A percentile compares a stretch with the other conserved stretches of the same genome.
Evolutionary conservation across 192 early-diverging fungal species (phyloP).

Genomic region (Chytriomyces sp.): DNA sequence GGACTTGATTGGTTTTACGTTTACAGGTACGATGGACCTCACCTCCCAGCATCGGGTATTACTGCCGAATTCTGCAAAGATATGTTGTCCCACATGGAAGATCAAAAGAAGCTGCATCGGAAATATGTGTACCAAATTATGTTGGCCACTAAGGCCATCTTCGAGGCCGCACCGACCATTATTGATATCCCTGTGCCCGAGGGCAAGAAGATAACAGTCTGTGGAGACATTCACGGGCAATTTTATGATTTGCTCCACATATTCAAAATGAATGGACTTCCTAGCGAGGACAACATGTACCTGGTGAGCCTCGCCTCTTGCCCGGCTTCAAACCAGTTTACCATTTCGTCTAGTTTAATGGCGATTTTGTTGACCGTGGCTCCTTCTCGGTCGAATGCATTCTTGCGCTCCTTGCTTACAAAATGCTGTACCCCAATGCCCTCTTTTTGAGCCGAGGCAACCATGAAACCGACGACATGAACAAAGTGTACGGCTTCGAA

Average conservation of each 20-base stretch:
- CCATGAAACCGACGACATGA: slow-evolving; percentile 99
- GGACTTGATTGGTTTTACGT: slow-evolving; percentile 26
- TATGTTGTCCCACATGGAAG: slow-evolving; percentile 77
- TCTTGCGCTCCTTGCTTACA: slow-evolving; percentile 86
- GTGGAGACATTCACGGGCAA: slow-evolving; percentile 98
- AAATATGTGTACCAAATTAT: slow-evolving; percentile 90
- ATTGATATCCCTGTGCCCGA: slow-evolving; percentile 83
- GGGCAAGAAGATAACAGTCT: slow-evolving; percentile 80
- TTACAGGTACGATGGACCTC: slow-evolving; percentile 79
- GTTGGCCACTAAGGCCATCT: slow-evolving; percentile 69
- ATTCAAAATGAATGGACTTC: slow-evolving; percentile 90
- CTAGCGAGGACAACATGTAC: slow-evolving; percentile 79
- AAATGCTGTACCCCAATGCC: slow-evolving; percentile 81
- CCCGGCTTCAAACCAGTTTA: not conserved
- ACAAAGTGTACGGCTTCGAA: slow-evolving; percentile 99
- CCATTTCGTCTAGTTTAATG: slow-evolving; percentile 73
- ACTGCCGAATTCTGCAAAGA: slow-evolving; percentile 77
- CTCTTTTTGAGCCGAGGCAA: slow-evolving; percentile 93
- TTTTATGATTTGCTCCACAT: slow-evolving; percentile 98
- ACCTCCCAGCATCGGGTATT: slow-evolving; percentile 70
- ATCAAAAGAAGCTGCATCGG: slow-evolving; percentile 87
- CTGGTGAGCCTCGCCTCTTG: slow-evolving; percentile 20
- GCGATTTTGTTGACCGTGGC: slow-evolving; percentile 99
- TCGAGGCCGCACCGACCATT: slow-evolving; percentile 77
- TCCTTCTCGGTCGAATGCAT: slow-evolving; percentile 98